Evolutionary conservation across 1,284 basidiomycete species (phyloP).

Genomic region (Rhizoctonia solani): DNA sequence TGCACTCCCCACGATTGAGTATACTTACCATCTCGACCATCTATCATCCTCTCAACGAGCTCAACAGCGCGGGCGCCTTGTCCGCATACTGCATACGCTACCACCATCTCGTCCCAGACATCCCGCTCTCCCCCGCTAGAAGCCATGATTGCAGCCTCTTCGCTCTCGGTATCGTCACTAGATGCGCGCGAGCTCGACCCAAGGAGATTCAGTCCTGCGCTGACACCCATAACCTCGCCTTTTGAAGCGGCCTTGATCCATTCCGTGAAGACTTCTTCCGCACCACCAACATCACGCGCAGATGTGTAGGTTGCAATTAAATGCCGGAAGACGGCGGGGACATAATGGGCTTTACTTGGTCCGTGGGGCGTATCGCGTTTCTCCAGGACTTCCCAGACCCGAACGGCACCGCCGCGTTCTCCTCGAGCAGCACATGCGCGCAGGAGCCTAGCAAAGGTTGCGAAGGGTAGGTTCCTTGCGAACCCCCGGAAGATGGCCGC

Average conservation of each 20-base stretch:
- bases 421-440: constrained; percentile 63
- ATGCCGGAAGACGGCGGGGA: constrained; percentile 48
- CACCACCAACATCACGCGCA: constrained; percentile 60
- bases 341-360: constrained; percentile 32
- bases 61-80: constrained; percentile 66
- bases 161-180: constrained; percentile 1
- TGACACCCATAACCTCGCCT: constrained; percentile 46
- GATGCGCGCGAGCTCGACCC: not conserved
- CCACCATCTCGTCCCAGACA: constrained; percentile 77
- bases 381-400: constrained; percentile 71
- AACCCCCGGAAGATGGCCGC: constrained; percentile 53
- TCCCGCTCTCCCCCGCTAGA: constrained; percentile 20
- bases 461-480: constrained; percentile 51
- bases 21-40: constrained; percentile 48
- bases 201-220: not conserved
- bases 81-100: constrained; percentile 70
- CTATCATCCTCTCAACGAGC: constrained; percentile 76
- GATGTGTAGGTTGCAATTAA: constrained; percentile 65
- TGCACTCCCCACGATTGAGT: constrained; percentile 36
- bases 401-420: constrained; percentile 65
- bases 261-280: constrained; percentile 69
- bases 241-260: constrained; percentile 54
- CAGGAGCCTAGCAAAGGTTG: constrained; percentile 55
- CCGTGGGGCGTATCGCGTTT: constrained; percentile 42
- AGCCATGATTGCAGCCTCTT: constrained; percentile 17